A percentile compares a stretch with the other conserved stretches of the same genome.
Conservation (phyloP, 331 rosid genomes). For the Malus hybrid region DNA sequence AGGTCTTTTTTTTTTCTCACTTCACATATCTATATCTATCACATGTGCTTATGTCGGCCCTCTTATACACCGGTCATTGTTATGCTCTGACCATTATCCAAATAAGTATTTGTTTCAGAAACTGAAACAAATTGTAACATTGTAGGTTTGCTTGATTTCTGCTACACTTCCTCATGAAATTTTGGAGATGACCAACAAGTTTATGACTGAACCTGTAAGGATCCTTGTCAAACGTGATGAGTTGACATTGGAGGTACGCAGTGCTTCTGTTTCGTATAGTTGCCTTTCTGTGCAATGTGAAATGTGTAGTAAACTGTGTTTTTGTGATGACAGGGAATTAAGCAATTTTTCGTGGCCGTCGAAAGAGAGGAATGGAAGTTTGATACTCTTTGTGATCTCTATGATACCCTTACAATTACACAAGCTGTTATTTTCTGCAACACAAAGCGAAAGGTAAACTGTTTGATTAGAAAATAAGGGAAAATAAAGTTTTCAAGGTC, state of each 20-base stretch:
- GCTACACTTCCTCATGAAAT: constrained; percentile 90
- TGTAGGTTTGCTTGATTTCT: constrained; percentile 42
- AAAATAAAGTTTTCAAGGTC: background rate
- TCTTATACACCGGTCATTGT: too few species aligned
- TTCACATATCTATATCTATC: background rate
- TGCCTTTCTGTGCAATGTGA: constrained; percentile 6
- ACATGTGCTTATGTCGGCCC: background rate
- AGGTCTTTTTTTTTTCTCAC: constrained; percentile 42
- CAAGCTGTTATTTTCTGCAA: constrained; percentile 99
- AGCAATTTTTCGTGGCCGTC: constrained; percentile 97
- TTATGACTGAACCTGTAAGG: constrained; percentile 96
- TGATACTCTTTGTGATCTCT: constrained; percentile 95
- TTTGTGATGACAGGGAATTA: constrained; percentile 65
- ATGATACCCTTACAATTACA: constrained; percentile 28
- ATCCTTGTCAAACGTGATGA: constrained; percentile 99
- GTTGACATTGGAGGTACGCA: constrained; percentile 80
- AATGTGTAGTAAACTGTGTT: constrained; percentile 5
- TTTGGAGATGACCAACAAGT: constrained; percentile 90
- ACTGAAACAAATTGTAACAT: constrained; percentile 1
- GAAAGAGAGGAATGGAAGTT: constrained; percentile 99
- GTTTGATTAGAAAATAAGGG: background rate
- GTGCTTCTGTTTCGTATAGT: background rate
- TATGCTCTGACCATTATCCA: background rate
- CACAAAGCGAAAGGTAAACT: constrained; percentile 83
- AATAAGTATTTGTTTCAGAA: background rate